These are phyloP conservation scores for Plantago rigida DNA, from an alignment of 305 asterid genomes.

Conservation along the genomic window DNA sequence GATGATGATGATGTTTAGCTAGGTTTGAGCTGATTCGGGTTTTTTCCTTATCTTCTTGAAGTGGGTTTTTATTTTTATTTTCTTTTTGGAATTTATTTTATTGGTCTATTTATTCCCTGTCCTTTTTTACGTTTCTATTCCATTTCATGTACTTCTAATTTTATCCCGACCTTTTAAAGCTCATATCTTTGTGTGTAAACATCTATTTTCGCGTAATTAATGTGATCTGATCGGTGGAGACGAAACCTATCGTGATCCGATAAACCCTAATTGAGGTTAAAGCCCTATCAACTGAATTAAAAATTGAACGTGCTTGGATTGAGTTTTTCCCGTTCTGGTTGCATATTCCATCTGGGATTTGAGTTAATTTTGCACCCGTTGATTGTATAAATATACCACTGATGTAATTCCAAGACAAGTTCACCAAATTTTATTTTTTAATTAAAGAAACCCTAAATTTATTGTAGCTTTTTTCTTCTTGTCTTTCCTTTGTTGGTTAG, in stretches of 20 bases:
- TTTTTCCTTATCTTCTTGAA: conserved; percentile 25
- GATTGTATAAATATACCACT: neutral
- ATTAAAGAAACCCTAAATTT: conserved; percentile 38
- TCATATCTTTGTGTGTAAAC: neutral
- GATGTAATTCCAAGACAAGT: conserved; percentile 10
- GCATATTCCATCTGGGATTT: neutral
- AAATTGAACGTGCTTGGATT: neutral
- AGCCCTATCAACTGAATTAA: neutral
- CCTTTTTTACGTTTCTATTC: conserved; percentile 23
- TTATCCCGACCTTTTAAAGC: neutral
- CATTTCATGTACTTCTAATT: conserved; percentile 14
- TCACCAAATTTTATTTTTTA: conserved; percentile 2
- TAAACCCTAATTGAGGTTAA: neutral
- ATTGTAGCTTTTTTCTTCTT: conserved; percentile 7
- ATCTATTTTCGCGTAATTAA: neutral
- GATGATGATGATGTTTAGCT: no score
- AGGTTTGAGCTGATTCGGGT: conserved; percentile 30
- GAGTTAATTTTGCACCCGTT: neutral
- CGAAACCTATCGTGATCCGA: neutral
- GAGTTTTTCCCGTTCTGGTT: neutral
- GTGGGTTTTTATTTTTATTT: conserved; percentile 28
- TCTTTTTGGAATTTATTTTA: conserved; percentile 15
- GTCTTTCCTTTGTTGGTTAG: conserved; percentile 16
- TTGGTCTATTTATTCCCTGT: conserved; percentile 25
- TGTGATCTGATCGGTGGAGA: neutral